phyloP scores from a whole-genome alignment of 2,329 filamentous ascomycete species.

The Penicillium sclerotiorum region DNA sequence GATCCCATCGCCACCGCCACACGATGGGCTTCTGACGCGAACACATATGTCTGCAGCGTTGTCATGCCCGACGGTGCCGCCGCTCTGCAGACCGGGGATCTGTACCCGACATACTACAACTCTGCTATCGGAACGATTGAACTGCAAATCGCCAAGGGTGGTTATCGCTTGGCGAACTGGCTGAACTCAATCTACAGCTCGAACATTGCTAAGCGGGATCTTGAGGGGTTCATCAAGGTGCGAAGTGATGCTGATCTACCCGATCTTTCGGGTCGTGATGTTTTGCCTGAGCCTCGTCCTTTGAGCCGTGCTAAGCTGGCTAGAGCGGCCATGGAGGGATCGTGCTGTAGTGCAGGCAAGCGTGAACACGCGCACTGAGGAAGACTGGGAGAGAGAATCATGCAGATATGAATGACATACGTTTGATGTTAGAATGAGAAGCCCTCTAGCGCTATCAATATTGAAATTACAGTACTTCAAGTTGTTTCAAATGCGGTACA shows the following conservation, averaged over 20 bases:
- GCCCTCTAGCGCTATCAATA: too few relatives aligned
- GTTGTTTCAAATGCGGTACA: too few relatives aligned
- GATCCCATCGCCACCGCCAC: constrained; percentile 61
- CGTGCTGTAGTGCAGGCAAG: constrained; percentile 16
- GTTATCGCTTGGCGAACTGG: constrained; percentile 67
- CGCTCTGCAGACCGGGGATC: constrained; percentile 61
- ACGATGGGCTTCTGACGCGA: constrained; percentile 67
- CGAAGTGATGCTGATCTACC: constrained; percentile 1
- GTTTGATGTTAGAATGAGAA: too few relatives aligned
- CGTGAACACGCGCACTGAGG: constrained; percentile 13
- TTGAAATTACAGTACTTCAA: too few relatives aligned
- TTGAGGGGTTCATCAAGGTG: not conserved
- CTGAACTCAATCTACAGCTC: constrained; percentile 22
- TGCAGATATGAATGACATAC: too few relatives aligned
- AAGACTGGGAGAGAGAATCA: too few relatives aligned
- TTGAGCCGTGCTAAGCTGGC: constrained; percentile 23
- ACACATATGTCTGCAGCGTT: constrained; percentile 65
- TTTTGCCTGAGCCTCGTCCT: constrained; percentile 11
- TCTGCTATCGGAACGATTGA: constrained; percentile 59
- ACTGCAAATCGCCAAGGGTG: constrained; percentile 67
- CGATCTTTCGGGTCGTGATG: constrained; percentile 8
- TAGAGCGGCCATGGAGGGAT: constrained; percentile 24
- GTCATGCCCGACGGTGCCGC: constrained; percentile 64
- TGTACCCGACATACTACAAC: constrained; percentile 62
- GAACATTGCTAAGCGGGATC: constrained; percentile 16